Conservation (phyloP, 345 rosid genomes). For the Eucalyptus melliodora region DNA sequence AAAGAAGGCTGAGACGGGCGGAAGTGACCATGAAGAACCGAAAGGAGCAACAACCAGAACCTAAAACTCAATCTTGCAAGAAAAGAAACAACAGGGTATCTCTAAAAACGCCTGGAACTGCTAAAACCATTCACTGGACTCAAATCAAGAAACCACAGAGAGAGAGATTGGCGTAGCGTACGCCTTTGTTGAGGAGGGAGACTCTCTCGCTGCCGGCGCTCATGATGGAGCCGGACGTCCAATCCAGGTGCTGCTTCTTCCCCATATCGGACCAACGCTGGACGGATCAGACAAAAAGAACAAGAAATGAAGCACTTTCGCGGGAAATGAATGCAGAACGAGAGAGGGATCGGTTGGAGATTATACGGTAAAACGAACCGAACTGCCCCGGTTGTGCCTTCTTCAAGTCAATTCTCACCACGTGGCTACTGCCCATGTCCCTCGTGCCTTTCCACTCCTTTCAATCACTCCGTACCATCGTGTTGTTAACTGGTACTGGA, state of each 20-base stretch:
- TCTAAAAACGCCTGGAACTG: not conserved
- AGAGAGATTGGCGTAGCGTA: not conserved
- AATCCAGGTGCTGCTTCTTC: conserved; percentile 39
- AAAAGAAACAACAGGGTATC: not conserved
- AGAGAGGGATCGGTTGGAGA: not conserved
- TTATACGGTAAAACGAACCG: not conserved
- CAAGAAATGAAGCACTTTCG: not conserved
- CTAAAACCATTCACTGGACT: not conserved
- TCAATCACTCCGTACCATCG: not conserved
- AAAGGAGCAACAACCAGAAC: not conserved
- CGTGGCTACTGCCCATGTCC: not conserved
- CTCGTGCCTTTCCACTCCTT: not conserved
- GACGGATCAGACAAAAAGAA: not conserved
- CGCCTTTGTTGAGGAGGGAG: conserved; percentile 51
- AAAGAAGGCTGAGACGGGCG: not conserved
- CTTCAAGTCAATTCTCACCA: not conserved
- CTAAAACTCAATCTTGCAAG: not conserved
- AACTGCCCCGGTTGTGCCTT: not conserved
- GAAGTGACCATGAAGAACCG: not conserved
- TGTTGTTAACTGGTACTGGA: no score
- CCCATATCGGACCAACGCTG: conserved; percentile 23
- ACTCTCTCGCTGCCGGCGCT: conserved; percentile 37
- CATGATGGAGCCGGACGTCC: conserved; percentile 35
- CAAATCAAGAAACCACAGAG: not conserved
- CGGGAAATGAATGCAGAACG: not conserved